Evolutionary conservation across 2,329 filamentous ascomycete genomes (phyloP).

Genomic region (Penicillium freii): DNA sequence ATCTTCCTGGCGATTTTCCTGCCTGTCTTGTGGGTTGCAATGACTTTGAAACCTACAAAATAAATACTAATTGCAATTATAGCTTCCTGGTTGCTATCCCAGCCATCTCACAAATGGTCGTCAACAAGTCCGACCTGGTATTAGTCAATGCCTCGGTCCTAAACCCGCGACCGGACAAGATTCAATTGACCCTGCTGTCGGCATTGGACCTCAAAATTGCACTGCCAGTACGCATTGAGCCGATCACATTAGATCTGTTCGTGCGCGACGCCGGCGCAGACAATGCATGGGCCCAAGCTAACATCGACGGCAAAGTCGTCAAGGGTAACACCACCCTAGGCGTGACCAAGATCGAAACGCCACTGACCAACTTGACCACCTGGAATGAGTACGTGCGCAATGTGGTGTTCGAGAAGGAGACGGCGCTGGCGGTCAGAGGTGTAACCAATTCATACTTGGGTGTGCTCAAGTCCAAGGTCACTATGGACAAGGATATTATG

Average conservation of each 20-base stretch:
- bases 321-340: slow-evolving; percentile 39
- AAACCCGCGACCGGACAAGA: slow-evolving; percentile 33
- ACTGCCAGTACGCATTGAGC: slow-evolving; percentile 39
- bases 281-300: slow-evolving; percentile 30
- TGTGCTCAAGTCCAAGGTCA: slow-evolving; percentile 34
- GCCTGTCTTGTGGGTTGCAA: slow-evolving; percentile 38
- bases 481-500: slow-evolving; percentile 34
- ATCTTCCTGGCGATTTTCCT: slow-evolving; percentile 42
- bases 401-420: slow-evolving; percentile 30
- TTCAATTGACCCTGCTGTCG: slow-evolving; percentile 37
- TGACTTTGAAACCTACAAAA: not conserved
- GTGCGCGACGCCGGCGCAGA: slow-evolving; percentile 28
- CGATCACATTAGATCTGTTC: slow-evolving; percentile 35
- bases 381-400: slow-evolving; percentile 36
- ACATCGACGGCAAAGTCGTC: slow-evolving; percentile 27
- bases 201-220: slow-evolving; percentile 38
- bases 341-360: slow-evolving; percentile 23
- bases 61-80: not conserved
- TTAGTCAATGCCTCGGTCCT: slow-evolving; percentile 37
- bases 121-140: slow-evolving; percentile 38
- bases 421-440: slow-evolving; percentile 28
- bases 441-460: slow-evolving; percentile 33
- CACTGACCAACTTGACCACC: slow-evolving; percentile 25
- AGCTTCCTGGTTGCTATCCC: slow-evolving; percentile 44
- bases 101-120: slow-evolving; percentile 41